Evolutionary conservation across 768 basidiomycete species (phyloP), one percentile per base, ranked within the genome.

Genomic region (Chlorophyllum brunneum): DNA sequence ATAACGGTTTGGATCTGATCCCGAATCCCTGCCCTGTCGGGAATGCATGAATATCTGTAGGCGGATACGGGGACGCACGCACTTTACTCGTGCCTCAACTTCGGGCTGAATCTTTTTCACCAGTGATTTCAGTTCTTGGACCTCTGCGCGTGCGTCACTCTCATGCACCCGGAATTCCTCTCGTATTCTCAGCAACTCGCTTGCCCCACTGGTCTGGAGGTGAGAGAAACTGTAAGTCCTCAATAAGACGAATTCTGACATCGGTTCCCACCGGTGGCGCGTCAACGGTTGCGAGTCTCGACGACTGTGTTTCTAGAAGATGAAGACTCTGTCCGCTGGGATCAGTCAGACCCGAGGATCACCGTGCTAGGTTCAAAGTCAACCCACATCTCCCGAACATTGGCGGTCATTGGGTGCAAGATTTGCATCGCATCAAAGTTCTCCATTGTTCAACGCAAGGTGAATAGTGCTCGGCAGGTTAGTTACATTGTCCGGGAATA

Each of bases 1-100:
- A 82, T 63, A 51, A 78, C 77, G 6, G 56, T 61, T 46, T 59
- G 59, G 23, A 82, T 72, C 47, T 72, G 63, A 23, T 69, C 65
- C 31, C 67, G 63, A 40, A 79, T 70, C 27, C 66, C 60, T 38
- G 59, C 59, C n/a, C 74, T 73, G 45, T 15, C 29, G 39, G 20
- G 23, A 24, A 8, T 46, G 9, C 5, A 33, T 47, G 6, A 29
- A 37, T 38, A 30, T 51, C 45, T 22, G 24, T 8, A 37, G 20
- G 8, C 39, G 16, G 6, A 10, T 26, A 20, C 29, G 38, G 10
- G 22, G 10, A 16, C 9, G 24, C n/a, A 15, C 45, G 47, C 48
- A 64, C 61, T 52, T 59, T 18, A 62, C 23, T 40, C 47, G 45
- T 13, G 38, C 41, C 24, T 51, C 58, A 52, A 58, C 54, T 46